These are phyloP conservation scores for Ustilago bromivora DNA, from an alignment of 1,284 basidiomycete genomes.

Conservation along the genomic window DNA sequence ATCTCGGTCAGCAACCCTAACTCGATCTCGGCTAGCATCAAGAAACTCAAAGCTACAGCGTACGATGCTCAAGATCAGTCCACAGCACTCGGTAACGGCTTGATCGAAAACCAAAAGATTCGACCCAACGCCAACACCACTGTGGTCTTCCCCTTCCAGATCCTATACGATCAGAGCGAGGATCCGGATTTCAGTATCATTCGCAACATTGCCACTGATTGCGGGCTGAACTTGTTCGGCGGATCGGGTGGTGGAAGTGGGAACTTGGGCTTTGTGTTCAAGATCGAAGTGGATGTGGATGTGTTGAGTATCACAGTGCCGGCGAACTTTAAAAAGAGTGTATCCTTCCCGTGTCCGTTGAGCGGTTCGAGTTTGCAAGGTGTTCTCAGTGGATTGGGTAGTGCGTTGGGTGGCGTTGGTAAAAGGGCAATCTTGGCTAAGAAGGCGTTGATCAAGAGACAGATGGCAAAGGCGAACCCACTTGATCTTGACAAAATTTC, in stretches of 20 bases:
- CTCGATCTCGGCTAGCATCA: conserved; percentile 62
- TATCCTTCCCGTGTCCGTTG: conserved; percentile 54
- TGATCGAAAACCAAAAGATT: conserved; percentile 75
- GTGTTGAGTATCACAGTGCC: conserved; percentile 56
- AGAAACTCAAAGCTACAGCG: conserved; percentile 53
- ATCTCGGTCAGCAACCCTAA: conserved; percentile 66
- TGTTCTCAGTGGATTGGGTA: conserved; percentile 22
- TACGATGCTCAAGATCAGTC: conserved; percentile 52
- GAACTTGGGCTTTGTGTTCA: conserved; percentile 49
- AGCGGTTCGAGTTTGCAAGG: conserved; percentile 26
- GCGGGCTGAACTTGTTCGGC: conserved; percentile 72
- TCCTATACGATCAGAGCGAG: conserved; percentile 77
- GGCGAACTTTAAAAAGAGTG: conserved; percentile 38
- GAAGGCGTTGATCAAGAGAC: conserved; percentile 12
- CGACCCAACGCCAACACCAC: conserved; percentile 77
- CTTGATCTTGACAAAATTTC: conserved; percentile 20
- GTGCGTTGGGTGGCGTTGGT: conserved; percentile 9
- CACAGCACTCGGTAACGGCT: conserved; percentile 56
- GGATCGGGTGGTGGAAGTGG: conserved; percentile 62
- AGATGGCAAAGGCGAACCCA: conserved; percentile 20
- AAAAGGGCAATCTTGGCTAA: conserved; percentile 12
- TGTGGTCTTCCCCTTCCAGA: conserved; percentile 83
- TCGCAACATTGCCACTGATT: conserved; percentile 77
- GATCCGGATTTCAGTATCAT: conserved; percentile 78
- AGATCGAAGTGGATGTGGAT: conserved; percentile 51